These are phyloP conservation scores for Backusella parvicylindrica DNA, from an alignment of 192 early-diverging fungal genomes.

Conservation along the genomic window DNA sequence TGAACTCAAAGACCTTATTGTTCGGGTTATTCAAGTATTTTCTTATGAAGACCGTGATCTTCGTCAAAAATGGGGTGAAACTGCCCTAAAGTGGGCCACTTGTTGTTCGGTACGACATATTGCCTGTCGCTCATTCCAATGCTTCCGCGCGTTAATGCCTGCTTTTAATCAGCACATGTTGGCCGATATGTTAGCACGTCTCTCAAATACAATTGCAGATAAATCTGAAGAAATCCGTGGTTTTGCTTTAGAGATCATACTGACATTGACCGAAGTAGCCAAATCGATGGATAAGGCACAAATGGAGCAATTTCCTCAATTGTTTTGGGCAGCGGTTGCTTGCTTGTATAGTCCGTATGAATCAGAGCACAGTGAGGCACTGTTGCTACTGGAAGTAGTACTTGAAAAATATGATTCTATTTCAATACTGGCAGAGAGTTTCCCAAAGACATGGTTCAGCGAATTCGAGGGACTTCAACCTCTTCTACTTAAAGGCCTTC, in stretches of 20 bases:
- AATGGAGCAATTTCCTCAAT: slow-evolving; percentile 67
- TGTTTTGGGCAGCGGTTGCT: slow-evolving; percentile 81
- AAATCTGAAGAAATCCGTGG: slow-evolving; percentile 73
- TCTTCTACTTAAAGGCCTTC: slow-evolving; percentile 68
- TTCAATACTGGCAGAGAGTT: slow-evolving; percentile 51
- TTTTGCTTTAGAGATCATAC: slow-evolving; percentile 74
- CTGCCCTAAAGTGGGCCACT: slow-evolving; percentile 80
- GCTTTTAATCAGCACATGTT: slow-evolving; percentile 71
- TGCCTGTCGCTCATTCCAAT: slow-evolving; percentile 85
- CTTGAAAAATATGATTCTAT: slow-evolving; percentile 45
- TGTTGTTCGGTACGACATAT: slow-evolving; percentile 80
- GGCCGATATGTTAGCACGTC: slow-evolving; percentile 68
- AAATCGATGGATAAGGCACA: slow-evolving; percentile 48
- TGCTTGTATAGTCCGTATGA: slow-evolving; percentile 70
- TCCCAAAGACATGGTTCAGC: slow-evolving; percentile 74
- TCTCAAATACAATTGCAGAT: slow-evolving; percentile 78
- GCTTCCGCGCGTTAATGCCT: slow-evolving; percentile 70
- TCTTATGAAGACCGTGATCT: slow-evolving; percentile 44
- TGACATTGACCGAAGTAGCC: slow-evolving; percentile 63
- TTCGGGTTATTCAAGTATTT: slow-evolving; percentile 47
- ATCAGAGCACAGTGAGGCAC: slow-evolving; percentile 70
- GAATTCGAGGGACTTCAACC: slow-evolving; percentile 74
- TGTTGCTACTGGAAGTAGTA: slow-evolving; percentile 63
- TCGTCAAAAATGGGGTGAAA: slow-evolving; percentile 73
- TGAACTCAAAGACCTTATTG: slow-evolving; percentile 49